Evolutionary conservation across 305 asterid genomes (phyloP).

Genomic region (Rubia balearica): DNA sequence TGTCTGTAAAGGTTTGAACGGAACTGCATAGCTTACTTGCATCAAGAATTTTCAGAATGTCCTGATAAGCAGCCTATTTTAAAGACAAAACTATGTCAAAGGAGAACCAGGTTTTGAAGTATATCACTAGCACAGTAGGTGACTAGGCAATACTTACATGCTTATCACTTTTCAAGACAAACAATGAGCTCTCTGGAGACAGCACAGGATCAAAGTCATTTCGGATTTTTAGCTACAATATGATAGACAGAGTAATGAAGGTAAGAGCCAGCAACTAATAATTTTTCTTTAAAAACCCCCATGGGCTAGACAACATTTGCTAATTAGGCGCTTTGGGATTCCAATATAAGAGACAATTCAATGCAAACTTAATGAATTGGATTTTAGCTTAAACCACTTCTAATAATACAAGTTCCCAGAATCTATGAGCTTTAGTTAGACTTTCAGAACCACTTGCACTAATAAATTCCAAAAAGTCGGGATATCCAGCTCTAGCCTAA

Average conservation of each 20-base stretch:
- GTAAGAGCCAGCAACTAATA: neutral
- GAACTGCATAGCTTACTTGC: conserved; percentile 91
- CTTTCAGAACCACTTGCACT: neutral
- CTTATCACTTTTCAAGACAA: conserved; percentile 83
- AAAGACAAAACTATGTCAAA: conserved; percentile 23
- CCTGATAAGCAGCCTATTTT: conserved; percentile 86
- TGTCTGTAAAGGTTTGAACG: conserved; percentile 83
- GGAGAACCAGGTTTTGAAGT: conserved; percentile 8
- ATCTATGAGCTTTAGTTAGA: neutral
- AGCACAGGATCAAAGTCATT: conserved; percentile 98
- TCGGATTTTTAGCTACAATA: conserved; percentile 88
- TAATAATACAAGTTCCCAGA: neutral
- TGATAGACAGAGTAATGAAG: conserved; percentile 9
- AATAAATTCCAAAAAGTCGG: neutral
- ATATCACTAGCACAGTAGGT: conserved; percentile 17
- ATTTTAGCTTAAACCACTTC: neutral
- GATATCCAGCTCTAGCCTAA: neutral
- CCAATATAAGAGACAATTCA: neutral
- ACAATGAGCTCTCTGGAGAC: conserved; percentile 96
- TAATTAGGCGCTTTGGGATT: neutral
- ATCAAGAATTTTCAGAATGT: conserved; percentile 79
- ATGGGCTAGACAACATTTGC: neutral
- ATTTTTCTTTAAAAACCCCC: neutral
- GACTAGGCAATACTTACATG: conserved; percentile 47
- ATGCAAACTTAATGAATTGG: neutral